Base-by-base conservation (phyloP, 129 eudicot species). In the Arctium lappa region DNA sequence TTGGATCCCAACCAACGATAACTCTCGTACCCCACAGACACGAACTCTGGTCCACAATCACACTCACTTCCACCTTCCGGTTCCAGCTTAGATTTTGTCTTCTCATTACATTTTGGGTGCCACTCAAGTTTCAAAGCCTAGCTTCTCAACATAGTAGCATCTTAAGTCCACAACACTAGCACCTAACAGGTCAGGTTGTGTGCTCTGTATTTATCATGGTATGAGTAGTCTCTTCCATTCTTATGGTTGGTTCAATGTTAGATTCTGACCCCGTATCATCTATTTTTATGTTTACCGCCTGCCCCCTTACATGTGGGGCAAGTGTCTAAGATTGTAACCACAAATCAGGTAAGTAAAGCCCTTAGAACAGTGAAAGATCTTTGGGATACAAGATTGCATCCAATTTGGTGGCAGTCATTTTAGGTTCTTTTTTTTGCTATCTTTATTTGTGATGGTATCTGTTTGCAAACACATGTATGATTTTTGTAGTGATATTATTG, bases 401-500 rank as follows among this genome's bases (percentile, higher is more conserved):
- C 56, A 69, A 29, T 50, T 69, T 80, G 69, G 65, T 80, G 31
- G 8, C 5, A 53, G 33, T 44, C 22, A 32, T 10, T 60, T 74
- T 75, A 30, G 37, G 69, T 42, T 75, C 80, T 2, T 66, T 66
- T 22, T 66, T 3, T 22, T 46, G 33, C 33, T 66, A 66, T 27
- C 2, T 66, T 9, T 29, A 29, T 66, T 8, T 53, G 31, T 40
- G 65, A 81, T 74, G 85, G 50, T 65, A 62, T 63, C 29, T 73
- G 69, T 42, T 63, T 81, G 40, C 63, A 60, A 63, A 79, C 75
- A 63, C 46, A 65, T 77, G 36, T 78, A 60, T 46, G 53, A 65
- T 78, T 48, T 18, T 44, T 69, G 70, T 66, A 76, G 68, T 77
- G 42, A 22, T n/a, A 33, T 39, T 75, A 40, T 75, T 6, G 82